Conservation (phyloP, 495 filamentous ascomycete genomes). For the Lichenothelia convexa region DNA sequence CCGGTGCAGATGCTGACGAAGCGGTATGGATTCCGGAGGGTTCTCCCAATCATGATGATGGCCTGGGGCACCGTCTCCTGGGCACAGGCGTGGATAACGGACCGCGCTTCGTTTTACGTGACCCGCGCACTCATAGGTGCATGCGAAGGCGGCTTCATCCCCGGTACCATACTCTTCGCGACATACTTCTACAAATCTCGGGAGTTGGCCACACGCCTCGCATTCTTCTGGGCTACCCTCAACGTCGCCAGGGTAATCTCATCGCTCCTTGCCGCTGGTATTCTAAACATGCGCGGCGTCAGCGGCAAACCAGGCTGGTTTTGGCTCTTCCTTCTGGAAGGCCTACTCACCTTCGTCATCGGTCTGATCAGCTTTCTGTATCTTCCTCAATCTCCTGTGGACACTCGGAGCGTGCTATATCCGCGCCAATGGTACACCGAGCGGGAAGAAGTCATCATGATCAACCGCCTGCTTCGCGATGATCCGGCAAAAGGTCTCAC, state of each 20-base stretch:
- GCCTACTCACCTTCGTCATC: conserved; percentile 32
- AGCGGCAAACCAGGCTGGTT: conserved; percentile 30
- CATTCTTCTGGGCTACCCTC: conserved; percentile 33
- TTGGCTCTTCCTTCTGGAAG: conserved; percentile 36
- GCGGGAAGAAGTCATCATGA: conserved; percentile 38
- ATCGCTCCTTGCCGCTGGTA: conserved; percentile 30
- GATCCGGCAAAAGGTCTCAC: conserved; percentile 46
- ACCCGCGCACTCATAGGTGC: conserved; percentile 28
- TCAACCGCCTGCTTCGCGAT: conserved; percentile 44
- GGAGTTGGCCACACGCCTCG: conserved; percentile 32
- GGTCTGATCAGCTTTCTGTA: conserved; percentile 33
- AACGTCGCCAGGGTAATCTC: conserved; percentile 29
- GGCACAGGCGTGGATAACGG: conserved; percentile 22
- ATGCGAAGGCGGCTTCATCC: conserved; percentile 24
- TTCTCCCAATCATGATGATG: conserved; percentile 27
- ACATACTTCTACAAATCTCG: conserved; percentile 33
- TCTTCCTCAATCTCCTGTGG: conserved; percentile 32
- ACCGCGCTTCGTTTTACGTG: conserved; percentile 22
- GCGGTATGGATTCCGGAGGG: conserved; percentile 18
- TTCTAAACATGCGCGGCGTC: conserved; percentile 33
- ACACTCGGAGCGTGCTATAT: conserved; percentile 36
- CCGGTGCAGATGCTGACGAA: conserved; percentile 30
- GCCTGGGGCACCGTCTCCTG: conserved; percentile 23
- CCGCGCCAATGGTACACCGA: conserved; percentile 43
- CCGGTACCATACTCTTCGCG: conserved; percentile 31